phyloP scores from a whole-genome alignment of 2,329 filamentous ascomycete species.

The Chrysosporium keratinophilum region DNA sequence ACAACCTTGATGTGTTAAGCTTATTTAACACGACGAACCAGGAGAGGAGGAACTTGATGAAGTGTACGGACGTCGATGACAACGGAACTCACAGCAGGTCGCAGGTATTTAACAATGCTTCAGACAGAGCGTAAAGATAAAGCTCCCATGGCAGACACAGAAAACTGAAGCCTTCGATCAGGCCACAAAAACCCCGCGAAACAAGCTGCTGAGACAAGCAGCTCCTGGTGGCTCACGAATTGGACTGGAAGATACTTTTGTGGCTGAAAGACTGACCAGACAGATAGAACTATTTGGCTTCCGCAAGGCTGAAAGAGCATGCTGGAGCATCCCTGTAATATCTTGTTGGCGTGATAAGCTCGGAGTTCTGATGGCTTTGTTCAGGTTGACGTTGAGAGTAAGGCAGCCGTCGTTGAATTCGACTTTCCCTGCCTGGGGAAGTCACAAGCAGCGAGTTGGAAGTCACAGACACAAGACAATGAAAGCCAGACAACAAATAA shows the following conservation, averaged over 20 bases:
- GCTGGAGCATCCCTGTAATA: too few species aligned
- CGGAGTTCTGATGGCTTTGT: not conserved
- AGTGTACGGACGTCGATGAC: too few species aligned
- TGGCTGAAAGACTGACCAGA: not conserved
- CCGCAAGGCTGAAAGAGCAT: not conserved
- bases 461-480: not conserved
- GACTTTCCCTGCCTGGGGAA: not conserved
- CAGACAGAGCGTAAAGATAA: not conserved
- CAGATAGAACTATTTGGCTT: not conserved
- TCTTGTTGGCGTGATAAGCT: too few species aligned
- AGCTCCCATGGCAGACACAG: not conserved
- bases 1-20: too few species aligned
- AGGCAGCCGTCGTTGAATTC: too few species aligned
- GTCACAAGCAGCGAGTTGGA: not conserved
- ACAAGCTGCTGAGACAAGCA: not conserved
- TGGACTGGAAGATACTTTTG: not conserved
- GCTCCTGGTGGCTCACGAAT: not conserved
- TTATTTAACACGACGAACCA: too few species aligned
- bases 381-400: not conserved
- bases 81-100: too few species aligned
- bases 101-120: too few species aligned
- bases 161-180: not conserved
- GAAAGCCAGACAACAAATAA: not conserved
- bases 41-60: too few species aligned
- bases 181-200: not conserved